Evolutionary conservation across 2,329 filamentous ascomycete species (phyloP).

Genomic region (Myriosclerotinia scirpicola): DNA sequence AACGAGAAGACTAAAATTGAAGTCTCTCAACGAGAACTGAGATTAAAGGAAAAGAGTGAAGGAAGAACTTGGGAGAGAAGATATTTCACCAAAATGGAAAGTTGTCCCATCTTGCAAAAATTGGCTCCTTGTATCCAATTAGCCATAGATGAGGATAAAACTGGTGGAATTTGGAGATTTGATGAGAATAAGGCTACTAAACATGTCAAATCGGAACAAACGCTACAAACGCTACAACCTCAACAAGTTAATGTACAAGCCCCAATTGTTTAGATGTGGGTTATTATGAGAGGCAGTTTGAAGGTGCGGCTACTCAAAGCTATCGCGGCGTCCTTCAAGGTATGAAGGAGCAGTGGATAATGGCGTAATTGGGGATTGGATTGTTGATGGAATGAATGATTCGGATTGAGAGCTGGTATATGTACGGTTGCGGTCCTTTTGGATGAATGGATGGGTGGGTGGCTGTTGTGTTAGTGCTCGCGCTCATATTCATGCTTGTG

Average conservation of each 20-base stretch:
- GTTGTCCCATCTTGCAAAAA: conserved; percentile 45
- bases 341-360: background rate
- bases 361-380: conserved; percentile 18
- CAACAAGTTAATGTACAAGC: conserved; percentile 8
- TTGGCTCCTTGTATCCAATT: conserved; percentile 47
- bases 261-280: background rate
- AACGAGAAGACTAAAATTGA: conserved; percentile 87
- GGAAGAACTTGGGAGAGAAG: conserved; percentile 75
- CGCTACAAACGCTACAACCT: background rate
- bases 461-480: background rate
- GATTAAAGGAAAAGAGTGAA: conserved; percentile 73
- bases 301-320: background rate
- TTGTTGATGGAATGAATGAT: conserved; percentile 11
- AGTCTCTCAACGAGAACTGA: conserved; percentile 76
- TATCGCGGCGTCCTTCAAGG: background rate
- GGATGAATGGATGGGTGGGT: background rate
- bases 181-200: conserved; percentile 47
- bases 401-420: conserved; percentile 2
- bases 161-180: conserved; percentile 70
- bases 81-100: conserved; percentile 68
- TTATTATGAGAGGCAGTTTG: background rate
- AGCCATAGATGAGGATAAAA: conserved; percentile 57
- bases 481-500: background rate
- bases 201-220: conserved; percentile 1
- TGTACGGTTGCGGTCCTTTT: conserved; percentile 1